Percentiles rank a stretch among this genome's conserved stretches.
These are phyloP conservation scores for Sporothrix sp. DNA, from an alignment of 2,329 filamentous ascomycete species.

Conservation along the genomic window DNA sequence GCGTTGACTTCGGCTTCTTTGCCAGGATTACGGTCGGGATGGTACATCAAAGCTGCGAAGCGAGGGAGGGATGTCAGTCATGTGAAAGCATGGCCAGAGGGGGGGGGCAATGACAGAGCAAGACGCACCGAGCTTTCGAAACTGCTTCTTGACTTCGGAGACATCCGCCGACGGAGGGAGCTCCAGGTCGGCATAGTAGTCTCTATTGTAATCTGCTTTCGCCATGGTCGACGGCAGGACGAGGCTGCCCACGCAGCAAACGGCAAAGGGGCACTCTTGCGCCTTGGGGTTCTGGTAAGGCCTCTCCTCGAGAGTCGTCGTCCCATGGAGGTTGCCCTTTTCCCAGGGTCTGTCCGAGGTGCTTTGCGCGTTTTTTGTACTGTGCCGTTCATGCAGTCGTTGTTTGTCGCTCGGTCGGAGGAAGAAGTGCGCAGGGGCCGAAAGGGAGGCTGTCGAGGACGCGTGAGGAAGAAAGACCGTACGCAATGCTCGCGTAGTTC, in stretches of 20 bases:
- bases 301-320: neutral
- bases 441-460: neutral
- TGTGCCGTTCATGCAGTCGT: constrained; percentile 4
- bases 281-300: neutral
- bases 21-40: constrained; percentile 82
- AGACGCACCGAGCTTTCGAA: constrained; percentile 62
- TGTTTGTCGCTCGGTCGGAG: neutral
- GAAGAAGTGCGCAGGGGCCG: neutral
- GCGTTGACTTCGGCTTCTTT: constrained; percentile 68
- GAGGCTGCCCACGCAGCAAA: constrained; percentile 1
- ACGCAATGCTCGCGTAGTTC: neutral
- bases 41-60: constrained; percentile 64
- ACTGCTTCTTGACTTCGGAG: constrained; percentile 76
- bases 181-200: constrained; percentile 82
- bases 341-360: neutral
- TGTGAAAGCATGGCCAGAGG: neutral
- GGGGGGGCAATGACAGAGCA: neutral
- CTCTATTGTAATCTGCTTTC: constrained; percentile 53
- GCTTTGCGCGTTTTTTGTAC: neutral
- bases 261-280: neutral
- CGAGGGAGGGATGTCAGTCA: neutral
- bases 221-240: constrained; percentile 44
- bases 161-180: constrained; percentile 56
- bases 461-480: neutral
- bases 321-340: neutral